phyloP scores from a whole-genome alignment of 108 stramenopile species.

The Conticribra guillardii region DNA sequence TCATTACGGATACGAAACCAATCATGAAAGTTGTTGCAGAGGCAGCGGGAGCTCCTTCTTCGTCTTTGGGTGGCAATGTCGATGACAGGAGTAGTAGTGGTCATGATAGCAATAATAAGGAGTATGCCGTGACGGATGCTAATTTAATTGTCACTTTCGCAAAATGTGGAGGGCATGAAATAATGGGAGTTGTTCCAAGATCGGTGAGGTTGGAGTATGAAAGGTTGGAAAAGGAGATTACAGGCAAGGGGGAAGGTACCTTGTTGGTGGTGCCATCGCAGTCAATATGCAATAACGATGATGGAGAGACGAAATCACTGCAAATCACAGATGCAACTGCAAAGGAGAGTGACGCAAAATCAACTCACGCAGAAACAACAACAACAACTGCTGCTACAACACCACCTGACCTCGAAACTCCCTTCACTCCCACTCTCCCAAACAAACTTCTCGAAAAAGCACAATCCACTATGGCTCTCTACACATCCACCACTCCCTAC shows the following conservation, averaged over 20 bases:
- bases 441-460: conserved; percentile 11
- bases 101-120: no score
- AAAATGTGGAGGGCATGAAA: conserved; percentile 76
- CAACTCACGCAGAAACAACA: conserved; percentile 5
- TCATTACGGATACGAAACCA: conserved; percentile 65
- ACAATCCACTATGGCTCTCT: conserved; percentile 21
- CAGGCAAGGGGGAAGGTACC: conserved; percentile 28
- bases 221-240: conserved; percentile 31
- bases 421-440: conserved; percentile 25
- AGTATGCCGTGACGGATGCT: conserved; percentile 82
- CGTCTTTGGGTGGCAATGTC: conserved; percentile 9
- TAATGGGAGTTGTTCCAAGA: conserved; percentile 63
- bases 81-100: background rate
- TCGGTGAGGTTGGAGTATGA: conserved; percentile 43
- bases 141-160: conserved; percentile 79
- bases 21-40: conserved; percentile 73
- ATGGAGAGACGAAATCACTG: no score
- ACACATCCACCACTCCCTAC: conserved; percentile 14
- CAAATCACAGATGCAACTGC: background rate
- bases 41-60: conserved; percentile 58
- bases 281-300: no score
- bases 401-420: conserved; percentile 13
- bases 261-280: background rate
- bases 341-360: background rate
- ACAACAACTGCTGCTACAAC: conserved; percentile 1